Evolutionary conservation across 2,329 filamentous ascomycete species (phyloP), one percentile per base, ranked within the genome.

Genomic region (Plenodomus lindquistii): DNA sequence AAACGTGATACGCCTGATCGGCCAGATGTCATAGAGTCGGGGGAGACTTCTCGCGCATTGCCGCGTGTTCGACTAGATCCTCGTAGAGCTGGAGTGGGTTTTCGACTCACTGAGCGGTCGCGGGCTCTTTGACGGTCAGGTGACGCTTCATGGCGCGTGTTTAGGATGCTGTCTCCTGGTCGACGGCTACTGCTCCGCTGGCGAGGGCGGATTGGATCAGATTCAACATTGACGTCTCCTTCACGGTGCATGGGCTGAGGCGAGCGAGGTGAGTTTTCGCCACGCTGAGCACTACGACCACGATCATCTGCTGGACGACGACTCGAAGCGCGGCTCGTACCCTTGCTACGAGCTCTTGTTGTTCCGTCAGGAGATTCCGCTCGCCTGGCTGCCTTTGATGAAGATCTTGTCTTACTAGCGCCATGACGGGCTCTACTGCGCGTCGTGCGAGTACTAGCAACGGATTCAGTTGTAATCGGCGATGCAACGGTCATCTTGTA

Each of bases 241-340:
- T 80, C 76, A 5, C 79, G 76, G 13, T 87, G 84, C 77, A 93
- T 86, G 3, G 91, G 89, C 18, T 91, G 75, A 1, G 92, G 91
- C 1, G 90, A 93, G 0, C 88, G 88, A 1, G 92, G 91, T 1
- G 91, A 96, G 41, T 85, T 81, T 16, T 83, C 66, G 27, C 61
- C 64, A 10, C 70, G 62, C 35, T 60, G 63, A n/a, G 62, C 57
- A 45, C 70, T 72, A 36, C 69, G 63, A 37, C 69, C 69, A 36
- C 69, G 67, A 46, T 69, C 63, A 9, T 70, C 65, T 5, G 50
- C 53, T 21, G 59, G 60, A 44, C 62, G 68, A 37, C 67, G 78
- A 34, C 70, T 73, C 4, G 69, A 63, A 11, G 64, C 48, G 29
- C 70, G 66, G 38, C 71, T 72, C 4, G 63, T 51, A 38, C 59